Percentiles rank a stretch among this genome's conserved stretches.
Conservation (phyloP, 345 rosid genomes). For the Citrus sp. region DNA sequence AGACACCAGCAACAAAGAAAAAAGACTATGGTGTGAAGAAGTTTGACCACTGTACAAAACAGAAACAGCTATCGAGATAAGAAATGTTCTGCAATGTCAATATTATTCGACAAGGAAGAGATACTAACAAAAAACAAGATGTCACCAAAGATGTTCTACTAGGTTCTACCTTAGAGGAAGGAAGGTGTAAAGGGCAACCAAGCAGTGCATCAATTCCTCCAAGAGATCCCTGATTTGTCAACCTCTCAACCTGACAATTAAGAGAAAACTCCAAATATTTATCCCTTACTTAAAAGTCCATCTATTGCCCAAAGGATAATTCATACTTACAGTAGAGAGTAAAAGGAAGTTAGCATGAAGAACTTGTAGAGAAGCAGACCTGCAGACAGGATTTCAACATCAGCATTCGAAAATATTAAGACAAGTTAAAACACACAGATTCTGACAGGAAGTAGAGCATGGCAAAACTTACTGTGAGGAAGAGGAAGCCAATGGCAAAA, state of each 20-base stretch:
- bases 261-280: not conserved
- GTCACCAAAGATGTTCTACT: not conserved
- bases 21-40: not conserved
- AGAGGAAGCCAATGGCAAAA: slow-evolving; percentile 64
- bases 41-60: not conserved
- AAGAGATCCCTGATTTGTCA: slow-evolving; percentile 78
- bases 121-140: not conserved
- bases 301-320: slow-evolving; percentile 18
- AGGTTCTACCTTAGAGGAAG: slow-evolving; percentile 58
- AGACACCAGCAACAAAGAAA: not conserved
- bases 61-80: not conserved
- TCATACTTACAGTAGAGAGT: slow-evolving; percentile 72
- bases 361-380: slow-evolving; percentile 55
- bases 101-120: not conserved
- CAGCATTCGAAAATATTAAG: slow-evolving; percentile 7
- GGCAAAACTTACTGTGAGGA: slow-evolving; percentile 45
- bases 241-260: slow-evolving; percentile 59
- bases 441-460: slow-evolving; percentile 13
- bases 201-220: slow-evolving; percentile 85
- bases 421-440: slow-evolving; percentile 9
- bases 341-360: slow-evolving; percentile 74
- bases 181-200: slow-evolving; percentile 87
- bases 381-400: slow-evolving; percentile 36
- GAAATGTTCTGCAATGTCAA: not conserved
- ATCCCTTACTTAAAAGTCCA: slow-evolving; percentile 9